Percentiles rank a stretch among this genome's conserved stretches.
phyloP scores from a whole-genome alignment of 2,329 filamentous ascomycete species.

The Teratosphaeria pseudoeucalypti region DNA sequence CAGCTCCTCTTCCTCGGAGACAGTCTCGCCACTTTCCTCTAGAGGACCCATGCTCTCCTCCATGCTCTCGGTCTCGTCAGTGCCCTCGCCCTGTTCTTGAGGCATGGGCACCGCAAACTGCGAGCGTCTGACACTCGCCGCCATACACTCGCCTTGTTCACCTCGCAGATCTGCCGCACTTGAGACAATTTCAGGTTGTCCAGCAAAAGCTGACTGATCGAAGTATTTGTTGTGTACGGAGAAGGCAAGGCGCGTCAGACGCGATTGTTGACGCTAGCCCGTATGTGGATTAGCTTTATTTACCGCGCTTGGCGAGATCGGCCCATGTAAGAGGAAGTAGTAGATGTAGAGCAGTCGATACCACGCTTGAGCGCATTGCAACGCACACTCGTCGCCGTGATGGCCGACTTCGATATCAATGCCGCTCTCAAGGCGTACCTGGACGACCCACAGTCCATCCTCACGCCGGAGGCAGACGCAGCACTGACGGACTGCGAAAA shows the following conservation, averaged over 20 bases:
- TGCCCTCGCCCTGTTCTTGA: slow-evolving; percentile 11
- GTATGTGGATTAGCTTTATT: no score
- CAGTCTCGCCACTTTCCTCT: slow-evolving; percentile 40
- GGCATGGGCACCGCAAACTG: slow-evolving; percentile 9
- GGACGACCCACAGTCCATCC: slow-evolving; percentile 75
- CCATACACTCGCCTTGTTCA: slow-evolving; percentile 7
- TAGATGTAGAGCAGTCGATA: background rate
- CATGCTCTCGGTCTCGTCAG: slow-evolving; percentile 30
- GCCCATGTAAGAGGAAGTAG: background rate
- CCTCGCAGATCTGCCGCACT: no score
- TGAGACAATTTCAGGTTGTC: background rate
- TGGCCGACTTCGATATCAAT: slow-evolving; percentile 84
- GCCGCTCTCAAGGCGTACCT: slow-evolving; percentile 94
- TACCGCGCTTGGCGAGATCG: no score
- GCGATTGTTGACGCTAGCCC: no score
- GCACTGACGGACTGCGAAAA: slow-evolving; percentile 85
- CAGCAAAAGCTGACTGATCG: no score
- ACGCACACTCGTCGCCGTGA: slow-evolving; percentile 39
- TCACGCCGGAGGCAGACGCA: slow-evolving; percentile 75
- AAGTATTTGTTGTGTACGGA: no score
- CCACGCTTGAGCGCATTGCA: background rate
- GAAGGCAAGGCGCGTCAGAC: no score
- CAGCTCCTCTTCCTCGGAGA: slow-evolving; percentile 50
- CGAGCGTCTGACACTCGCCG: slow-evolving; percentile 8
- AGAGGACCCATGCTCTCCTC: slow-evolving; percentile 40